These are phyloP conservation scores for Aspergillus puulaauensis DNA, from an alignment of 2,329 filamentous ascomycete species.

Conservation along the genomic window DNA sequence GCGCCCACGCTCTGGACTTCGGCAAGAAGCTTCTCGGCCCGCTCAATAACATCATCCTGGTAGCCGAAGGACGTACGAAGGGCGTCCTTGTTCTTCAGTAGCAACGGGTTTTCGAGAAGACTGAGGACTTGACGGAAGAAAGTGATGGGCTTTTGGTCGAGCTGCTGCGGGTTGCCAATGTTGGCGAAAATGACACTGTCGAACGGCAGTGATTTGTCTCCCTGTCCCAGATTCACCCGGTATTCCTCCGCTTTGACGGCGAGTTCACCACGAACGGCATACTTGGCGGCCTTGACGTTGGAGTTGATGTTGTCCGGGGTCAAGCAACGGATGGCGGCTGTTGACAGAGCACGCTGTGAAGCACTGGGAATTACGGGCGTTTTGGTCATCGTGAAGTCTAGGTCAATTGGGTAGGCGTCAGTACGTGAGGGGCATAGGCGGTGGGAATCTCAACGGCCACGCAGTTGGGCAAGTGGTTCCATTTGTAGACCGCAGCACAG, in stretches of 20 bases:
- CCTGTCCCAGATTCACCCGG: constrained; percentile 66
- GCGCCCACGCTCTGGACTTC: constrained; percentile 89
- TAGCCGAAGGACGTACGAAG: constrained; percentile 76
- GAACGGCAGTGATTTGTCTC: constrained; percentile 69
- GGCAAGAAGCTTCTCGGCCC: constrained; percentile 76
- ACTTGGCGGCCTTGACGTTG: constrained; percentile 81
- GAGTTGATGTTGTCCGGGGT: constrained; percentile 89
- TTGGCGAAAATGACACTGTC: constrained; percentile 92
- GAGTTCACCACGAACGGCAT: constrained; percentile 94
- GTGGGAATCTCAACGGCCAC: constrained; percentile 9
- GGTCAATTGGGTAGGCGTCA: constrained; percentile 13
- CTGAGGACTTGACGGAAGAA: constrained; percentile 98
- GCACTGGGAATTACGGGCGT: constrained; percentile 23
- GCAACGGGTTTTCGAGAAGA: constrained; percentile 81
- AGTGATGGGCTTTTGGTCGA: constrained; percentile 98
- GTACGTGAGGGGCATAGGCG: constrained; percentile 13
- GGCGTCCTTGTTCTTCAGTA: constrained; percentile 81
- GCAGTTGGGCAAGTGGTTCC: constrained; percentile 1
- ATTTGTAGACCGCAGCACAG: constrained; percentile 11
- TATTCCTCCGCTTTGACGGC: constrained; percentile 92
- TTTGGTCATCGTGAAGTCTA: constrained; percentile 28
- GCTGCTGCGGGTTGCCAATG: constrained; percentile 97
- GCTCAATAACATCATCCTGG: constrained; percentile 82
- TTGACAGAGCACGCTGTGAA: constrained; percentile 45
- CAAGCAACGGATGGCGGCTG: constrained; percentile 53